phyloP scores from a whole-genome alignment of 2,329 filamentous ascomycete species.

The Aureobasidium vineae region DNA sequence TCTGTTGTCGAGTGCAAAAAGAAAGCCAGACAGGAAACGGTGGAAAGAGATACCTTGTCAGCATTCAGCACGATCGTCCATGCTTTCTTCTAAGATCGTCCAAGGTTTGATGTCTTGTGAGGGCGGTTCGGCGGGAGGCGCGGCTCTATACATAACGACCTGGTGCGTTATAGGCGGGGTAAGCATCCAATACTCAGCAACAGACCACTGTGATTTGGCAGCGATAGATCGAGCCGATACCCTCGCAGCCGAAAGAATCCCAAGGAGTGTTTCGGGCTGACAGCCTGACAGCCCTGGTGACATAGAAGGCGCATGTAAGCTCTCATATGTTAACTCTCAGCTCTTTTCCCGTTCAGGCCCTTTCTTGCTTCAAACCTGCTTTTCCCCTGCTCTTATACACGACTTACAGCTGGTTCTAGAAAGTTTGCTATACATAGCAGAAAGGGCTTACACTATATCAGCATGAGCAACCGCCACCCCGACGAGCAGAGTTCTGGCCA shows the following conservation, averaged over 20 bases:
- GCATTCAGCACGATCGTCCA: not conserved
- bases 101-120: conserved; percentile 1
- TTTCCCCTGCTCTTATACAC: conserved; percentile 5
- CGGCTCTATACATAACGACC: not conserved
- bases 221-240: not conserved
- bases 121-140: conserved; percentile 11
- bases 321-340: not conserved
- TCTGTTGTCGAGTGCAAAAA: not conserved
- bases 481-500: conserved; percentile 12
- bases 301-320: conserved; percentile 24
- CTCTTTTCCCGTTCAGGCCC: not conserved
- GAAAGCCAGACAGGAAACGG: not conserved
- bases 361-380: conserved; percentile 9
- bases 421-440: not conserved
- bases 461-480: conserved; percentile 13
- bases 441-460: not conserved
- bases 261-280: not conserved
- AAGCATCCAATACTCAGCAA: not conserved
- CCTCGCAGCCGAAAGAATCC: not conserved
- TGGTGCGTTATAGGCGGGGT: conserved; percentile 7
- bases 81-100: not conserved
- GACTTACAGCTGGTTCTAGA: not conserved
- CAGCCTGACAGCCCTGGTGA: conserved; percentile 4
- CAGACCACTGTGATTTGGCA: not conserved
- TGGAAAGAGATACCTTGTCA: not conserved